Evolutionary conservation across 495 filamentous ascomycete genomes (phyloP), one percentile per base, ranked within the genome.

Genomic region (Neurospora sp.): DNA sequence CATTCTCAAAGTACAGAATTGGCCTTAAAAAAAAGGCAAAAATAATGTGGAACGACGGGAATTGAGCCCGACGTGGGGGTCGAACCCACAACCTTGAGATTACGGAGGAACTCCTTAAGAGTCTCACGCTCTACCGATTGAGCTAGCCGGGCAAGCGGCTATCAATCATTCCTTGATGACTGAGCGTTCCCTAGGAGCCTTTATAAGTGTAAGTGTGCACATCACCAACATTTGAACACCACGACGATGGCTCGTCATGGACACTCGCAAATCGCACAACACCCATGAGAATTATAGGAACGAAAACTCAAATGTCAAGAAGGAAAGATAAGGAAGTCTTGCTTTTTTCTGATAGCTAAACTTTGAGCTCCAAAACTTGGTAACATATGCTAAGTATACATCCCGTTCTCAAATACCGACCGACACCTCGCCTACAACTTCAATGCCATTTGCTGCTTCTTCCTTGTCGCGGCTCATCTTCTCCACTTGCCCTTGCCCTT

Each of bases 61-160:
- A 59, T 59, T 59, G 48, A 59, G 48, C 48, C 48, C 48, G 48
- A 59, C 48, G 48, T 59, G 48, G 48, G 48, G 41, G 41, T 44
- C 41, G 41, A 54, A 54, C 46, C 46, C 46, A 54, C 46, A 54
- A 54, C 46, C 46, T 54, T 54, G 46, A 54, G 46, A 54, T 62
- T 62, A 62, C 54, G 54, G 54, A 62, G 23, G 1, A 59, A 59
- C 12, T 62, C 54, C 54, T 89, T 90, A 90, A 90, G 88, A 90
- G 88, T 90, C 88, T 89, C 85, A 89, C 88, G 88, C 88, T 90
- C 88, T 89, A 88, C 88, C 88, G 88, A 90, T 89, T 90, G 88
- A 90, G 88, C 88, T 90, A 90, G 86, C 87, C 77, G 70, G 70
- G 70, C 70, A 62, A 62, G 12, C 54, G 54, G 54, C 54, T 62